Conservation (phyloP, 2,329 filamentous ascomycete genomes). For the Aschersonia sp. region DNA sequence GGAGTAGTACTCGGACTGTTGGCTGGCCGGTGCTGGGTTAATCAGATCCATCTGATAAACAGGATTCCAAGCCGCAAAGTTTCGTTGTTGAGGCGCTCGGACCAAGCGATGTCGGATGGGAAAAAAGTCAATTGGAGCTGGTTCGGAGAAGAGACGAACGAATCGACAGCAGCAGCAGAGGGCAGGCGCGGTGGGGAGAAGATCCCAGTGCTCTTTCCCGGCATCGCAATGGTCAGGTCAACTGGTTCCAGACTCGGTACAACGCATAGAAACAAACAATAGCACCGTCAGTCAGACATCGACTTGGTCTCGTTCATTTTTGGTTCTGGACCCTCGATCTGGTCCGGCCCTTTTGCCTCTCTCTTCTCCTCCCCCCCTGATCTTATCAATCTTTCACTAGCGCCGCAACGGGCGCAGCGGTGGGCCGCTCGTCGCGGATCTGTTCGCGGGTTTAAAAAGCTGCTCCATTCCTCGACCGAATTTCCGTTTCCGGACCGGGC, state of each 20-base stretch:
- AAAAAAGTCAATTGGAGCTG: neutral
- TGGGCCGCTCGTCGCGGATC: neutral
- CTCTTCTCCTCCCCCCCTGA: neutral
- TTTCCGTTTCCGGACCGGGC: neutral
- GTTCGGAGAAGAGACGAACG: neutral
- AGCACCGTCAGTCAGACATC: neutral
- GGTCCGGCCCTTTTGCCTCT: neutral
- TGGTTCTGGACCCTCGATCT: neutral
- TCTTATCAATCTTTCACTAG: neutral
- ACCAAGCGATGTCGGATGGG: neutral
- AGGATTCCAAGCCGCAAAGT: neutral
- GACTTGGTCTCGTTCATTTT: neutral
- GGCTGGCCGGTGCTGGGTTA: neutral
- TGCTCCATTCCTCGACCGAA: neutral
- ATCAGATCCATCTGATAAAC: constrained; percentile 5
- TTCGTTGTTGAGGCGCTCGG: neutral
- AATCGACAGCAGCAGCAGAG: neutral
- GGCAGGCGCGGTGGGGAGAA: too few species aligned
- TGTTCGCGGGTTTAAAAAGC: neutral
- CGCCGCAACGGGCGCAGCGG: too few species aligned
- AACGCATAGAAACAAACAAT: neutral
- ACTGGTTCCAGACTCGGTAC: too few species aligned
- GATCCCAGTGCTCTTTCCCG: too few species aligned
- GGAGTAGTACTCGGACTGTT: too few species aligned
- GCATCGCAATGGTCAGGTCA: too few species aligned